Base-by-base conservation (phyloP, 768 basidiomycete species). In the Russula virescens region DNA sequence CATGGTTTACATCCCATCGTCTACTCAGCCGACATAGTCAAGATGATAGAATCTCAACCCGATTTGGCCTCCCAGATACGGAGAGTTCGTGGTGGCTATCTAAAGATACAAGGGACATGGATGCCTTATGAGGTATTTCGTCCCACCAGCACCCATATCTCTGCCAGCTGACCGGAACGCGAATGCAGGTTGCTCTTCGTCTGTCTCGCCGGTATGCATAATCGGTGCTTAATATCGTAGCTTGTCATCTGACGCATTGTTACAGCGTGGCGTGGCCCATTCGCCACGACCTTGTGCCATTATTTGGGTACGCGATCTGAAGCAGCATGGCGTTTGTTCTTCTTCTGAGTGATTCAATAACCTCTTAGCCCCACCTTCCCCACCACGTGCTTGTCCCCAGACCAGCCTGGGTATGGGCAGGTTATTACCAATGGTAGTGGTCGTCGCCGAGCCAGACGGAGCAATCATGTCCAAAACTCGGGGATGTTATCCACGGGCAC, bases 91-190 rank as follows among this genome's bases (percentile, higher is more conserved):
- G 91, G 90, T 60, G 89, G 91, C 55, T 91, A 91, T 75, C 82
- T 94, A 63, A 93, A 94, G 77, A 93, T 94, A 48, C 92, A 94
- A 71, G 92, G 92, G 35, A 93, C 92, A 23, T 94, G 92, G 92
- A 89, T 94, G 86, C 91, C 91, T 38, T 94, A 89, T 74, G 91
- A 91, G 79, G 88, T 88, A 68, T 64, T 81, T 71, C 46, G 45
- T 35, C 11, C 26, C 35, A 40, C 18, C 31, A 11, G 10, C 21
- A 35, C 42, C 16, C 55, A 55, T 68, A 38, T 47, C 54, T 42
- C 64, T 58, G 45, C 8, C 23, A 19, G 45, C 54, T 53, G 45
- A 64, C 66, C 57, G 60, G 55, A 42, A 45, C 60, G 51, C 55
- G 1, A 38, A 58, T 51, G 8, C 51, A 94, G 87, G 86, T 91